Evolutionary conservation across 257 asterid genomes (phyloP).

Genomic region (Solanum medicagineum): DNA sequence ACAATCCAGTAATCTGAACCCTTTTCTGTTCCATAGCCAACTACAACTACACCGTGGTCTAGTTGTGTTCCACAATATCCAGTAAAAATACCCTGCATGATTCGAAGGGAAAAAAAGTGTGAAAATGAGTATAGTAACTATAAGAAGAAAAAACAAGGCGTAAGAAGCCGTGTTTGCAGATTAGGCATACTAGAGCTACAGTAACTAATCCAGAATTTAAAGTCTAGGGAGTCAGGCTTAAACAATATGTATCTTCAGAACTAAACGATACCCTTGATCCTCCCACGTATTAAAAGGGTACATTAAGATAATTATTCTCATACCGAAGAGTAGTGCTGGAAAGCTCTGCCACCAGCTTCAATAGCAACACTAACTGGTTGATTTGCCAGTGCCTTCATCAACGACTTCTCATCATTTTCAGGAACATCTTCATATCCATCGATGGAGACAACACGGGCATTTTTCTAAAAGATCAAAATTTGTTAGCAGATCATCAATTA

Average conservation of each 20-base stretch:
- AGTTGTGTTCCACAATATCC: conserved; percentile 63
- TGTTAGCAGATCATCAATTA: neutral
- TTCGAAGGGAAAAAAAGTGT: neutral
- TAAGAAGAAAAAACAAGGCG: neutral
- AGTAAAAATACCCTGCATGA: conserved; percentile 62
- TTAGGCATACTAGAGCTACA: neutral
- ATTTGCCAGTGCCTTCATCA: conserved; percentile 64
- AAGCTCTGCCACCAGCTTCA: conserved; percentile 93
- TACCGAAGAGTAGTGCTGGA: conserved; percentile 85
- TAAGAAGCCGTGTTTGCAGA: neutral
- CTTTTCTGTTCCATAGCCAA: conserved; percentile 65
- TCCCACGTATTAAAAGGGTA: neutral
- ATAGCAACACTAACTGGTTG: conserved; percentile 85
- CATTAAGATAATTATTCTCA: neutral
- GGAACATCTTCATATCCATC: conserved; percentile 84
- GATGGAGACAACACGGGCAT: conserved; percentile 62
- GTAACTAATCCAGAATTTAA: neutral
- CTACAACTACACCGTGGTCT: conserved; percentile 81
- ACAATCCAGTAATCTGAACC: conserved; percentile 77
- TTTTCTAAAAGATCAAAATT: conserved; percentile 28
- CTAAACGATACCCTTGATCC: neutral
- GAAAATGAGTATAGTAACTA: neutral
- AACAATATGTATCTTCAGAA: neutral
- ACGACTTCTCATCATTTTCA: conserved; percentile 42
- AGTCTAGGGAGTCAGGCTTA: too few relatives aligned